A percentile compares a stretch with the other conserved stretches of the same genome.
Conservation (phyloP, 371 early-diverging fungal species). For the Rhizopus delemar region DNA sequence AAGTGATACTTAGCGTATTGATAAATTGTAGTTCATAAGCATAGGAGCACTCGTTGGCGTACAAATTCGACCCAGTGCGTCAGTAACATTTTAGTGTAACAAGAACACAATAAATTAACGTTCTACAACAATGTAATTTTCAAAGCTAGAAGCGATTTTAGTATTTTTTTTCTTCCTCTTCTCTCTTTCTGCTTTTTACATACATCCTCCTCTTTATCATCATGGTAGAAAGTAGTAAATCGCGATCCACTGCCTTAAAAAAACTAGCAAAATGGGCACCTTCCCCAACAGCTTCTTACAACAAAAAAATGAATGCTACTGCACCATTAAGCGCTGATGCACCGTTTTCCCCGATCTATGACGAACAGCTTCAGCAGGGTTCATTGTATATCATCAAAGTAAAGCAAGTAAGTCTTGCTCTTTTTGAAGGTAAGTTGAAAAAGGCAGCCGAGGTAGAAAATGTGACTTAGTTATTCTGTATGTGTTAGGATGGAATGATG, state of each 20-base stretch:
- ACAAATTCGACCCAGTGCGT: no score
- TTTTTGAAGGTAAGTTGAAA: slow-evolving; percentile 43
- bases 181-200: not conserved
- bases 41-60: no score
- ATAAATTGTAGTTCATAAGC: no score
- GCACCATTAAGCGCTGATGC: slow-evolving; percentile 19
- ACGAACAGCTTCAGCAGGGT: slow-evolving; percentile 46
- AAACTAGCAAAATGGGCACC: slow-evolving; percentile 31
- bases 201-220: not conserved
- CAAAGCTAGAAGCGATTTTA: no score
- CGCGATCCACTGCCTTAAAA: slow-evolving; percentile 18
- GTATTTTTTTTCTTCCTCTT: no score
- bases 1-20: no score
- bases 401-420: slow-evolving; percentile 40
- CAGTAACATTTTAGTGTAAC: not conserved
- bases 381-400: slow-evolving; percentile 43
- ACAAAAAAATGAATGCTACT: not conserved
- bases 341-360: slow-evolving; percentile 29
- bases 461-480: no score
- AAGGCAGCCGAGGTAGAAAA: no score
- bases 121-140: not conserved
- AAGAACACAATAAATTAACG: not conserved
- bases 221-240: slow-evolving; percentile 23
- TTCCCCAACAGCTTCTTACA: slow-evolving; percentile 2
- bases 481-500: slow-evolving; percentile 46